Evolutionary conservation across 2,329 filamentous ascomycete species (phyloP).

Genomic region (Neospermospora avenae): DNA sequence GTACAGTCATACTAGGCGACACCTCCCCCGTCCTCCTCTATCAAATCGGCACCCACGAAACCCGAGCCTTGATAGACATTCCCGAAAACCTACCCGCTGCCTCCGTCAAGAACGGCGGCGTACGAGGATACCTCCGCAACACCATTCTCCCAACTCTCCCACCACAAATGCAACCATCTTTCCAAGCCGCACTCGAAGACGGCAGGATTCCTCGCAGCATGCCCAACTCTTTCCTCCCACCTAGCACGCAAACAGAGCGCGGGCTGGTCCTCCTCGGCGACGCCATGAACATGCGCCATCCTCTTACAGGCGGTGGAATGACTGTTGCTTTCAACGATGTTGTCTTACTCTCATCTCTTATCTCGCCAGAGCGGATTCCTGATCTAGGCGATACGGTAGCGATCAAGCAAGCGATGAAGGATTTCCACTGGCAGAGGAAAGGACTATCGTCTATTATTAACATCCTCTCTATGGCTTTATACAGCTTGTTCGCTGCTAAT

Average conservation of each 20-base stretch:
- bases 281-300: conserved; percentile 99
- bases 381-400: conserved; percentile 63
- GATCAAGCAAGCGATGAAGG: conserved; percentile 61
- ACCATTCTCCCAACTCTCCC: conserved; percentile 78
- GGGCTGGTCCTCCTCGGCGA: conserved; percentile 85
- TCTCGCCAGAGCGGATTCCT: conserved; percentile 67
- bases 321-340: conserved; percentile 95
- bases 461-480: conserved; percentile 93
- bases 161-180: conserved; percentile 65
- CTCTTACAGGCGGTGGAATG: conserved; percentile 95
- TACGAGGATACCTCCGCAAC: conserved; percentile 79
- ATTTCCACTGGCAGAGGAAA: conserved; percentile 88
- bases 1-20: conserved; percentile 79
- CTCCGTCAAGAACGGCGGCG: conserved; percentile 70
- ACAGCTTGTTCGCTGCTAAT: conserved; percentile 85
- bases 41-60: conserved; percentile 95
- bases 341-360: conserved; percentile 69
- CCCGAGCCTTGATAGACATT: conserved; percentile 83
- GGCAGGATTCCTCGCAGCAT: conserved; percentile 77
- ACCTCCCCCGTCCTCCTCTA: conserved; percentile 82
- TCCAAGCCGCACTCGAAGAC: conserved; percentile 71
- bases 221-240: conserved; percentile 93
- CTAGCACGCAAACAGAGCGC: conserved; percentile 64
- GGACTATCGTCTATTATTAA: conserved; percentile 84
- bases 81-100: conserved; percentile 75